phyloP scores from a whole-genome alignment of 257 asterid genomes.

The Rhazya stricta region DNA sequence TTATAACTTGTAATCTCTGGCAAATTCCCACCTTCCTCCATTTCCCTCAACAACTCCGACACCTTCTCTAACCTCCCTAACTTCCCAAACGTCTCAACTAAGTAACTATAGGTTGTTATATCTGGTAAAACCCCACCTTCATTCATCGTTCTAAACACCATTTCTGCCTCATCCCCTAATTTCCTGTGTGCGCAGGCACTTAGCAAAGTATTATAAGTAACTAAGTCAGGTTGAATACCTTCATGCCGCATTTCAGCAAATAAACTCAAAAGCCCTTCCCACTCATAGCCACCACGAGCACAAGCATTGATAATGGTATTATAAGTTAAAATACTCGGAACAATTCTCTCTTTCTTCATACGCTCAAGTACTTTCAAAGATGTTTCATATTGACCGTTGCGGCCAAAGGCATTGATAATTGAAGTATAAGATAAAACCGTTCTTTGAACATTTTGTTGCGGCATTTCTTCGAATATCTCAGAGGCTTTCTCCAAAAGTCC shows the following conservation, averaged over 20 bases:
- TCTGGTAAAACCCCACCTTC: constrained; percentile 91
- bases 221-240: constrained; percentile 92
- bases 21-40: constrained; percentile 78
- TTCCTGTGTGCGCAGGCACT: constrained; percentile 78
- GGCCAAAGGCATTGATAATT: constrained; percentile 80
- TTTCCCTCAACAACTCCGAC: constrained; percentile 63
- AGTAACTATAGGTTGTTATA: constrained; percentile 62
- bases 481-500: constrained; percentile 77
- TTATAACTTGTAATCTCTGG: constrained; percentile 83
- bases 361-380: constrained; percentile 60
- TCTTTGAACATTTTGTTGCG: constrained; percentile 46
- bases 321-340: constrained; percentile 83
- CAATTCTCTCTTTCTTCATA: constrained; percentile 72
- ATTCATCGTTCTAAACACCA: constrained; percentile 95
- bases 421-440: constrained; percentile 78
- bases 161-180: constrained; percentile 87
- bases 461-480: constrained; percentile 89
- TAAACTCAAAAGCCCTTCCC: constrained; percentile 93
- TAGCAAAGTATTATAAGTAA: constrained; percentile 76
- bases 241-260: constrained; percentile 97
- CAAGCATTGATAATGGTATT: constrained; percentile 82
- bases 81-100: constrained; percentile 79
- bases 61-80: constrained; percentile 73
- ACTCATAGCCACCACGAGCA: constrained; percentile 85
- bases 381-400: constrained; percentile 72